phyloP scores from a whole-genome alignment of 108 stramenopile genomes.

The Asterionellopsis glacialis region DNA sequence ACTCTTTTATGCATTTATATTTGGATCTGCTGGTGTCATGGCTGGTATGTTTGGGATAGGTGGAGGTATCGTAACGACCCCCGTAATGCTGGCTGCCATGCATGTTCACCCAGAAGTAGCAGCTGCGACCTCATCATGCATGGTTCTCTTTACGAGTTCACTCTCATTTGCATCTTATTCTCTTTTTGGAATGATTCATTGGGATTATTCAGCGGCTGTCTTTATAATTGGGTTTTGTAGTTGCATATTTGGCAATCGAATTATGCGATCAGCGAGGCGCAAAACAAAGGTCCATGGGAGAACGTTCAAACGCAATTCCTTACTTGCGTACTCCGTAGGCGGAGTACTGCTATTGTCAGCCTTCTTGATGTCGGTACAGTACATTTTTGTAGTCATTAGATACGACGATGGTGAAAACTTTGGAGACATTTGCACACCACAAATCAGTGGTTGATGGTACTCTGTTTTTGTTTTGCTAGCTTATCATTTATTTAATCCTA shows the following conservation, averaged over 20 bases:
- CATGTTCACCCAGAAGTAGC: constrained; percentile 92
- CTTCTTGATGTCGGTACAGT: constrained; percentile 80
- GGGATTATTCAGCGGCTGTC: constrained; percentile 82
- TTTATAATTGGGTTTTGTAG: constrained; percentile 81
- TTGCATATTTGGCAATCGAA: constrained; percentile 78
- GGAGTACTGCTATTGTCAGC: constrained; percentile 85
- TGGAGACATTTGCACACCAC: constrained; percentile 22
- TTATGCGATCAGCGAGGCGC: constrained; percentile 58
- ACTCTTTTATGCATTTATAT: constrained; percentile 85
- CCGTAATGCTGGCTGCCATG: constrained; percentile 89
- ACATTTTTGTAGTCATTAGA: constrained; percentile 23
- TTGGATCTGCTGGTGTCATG: constrained; percentile 86
- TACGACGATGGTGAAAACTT: constrained; percentile 15
- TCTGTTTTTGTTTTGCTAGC: background rate
- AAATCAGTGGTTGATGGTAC: constrained; percentile 24
- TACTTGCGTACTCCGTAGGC: constrained; percentile 92
- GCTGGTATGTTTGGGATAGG: constrained; percentile 92
- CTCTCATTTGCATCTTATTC: constrained; percentile 87
- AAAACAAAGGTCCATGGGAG: constrained; percentile 16
- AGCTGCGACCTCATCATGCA: constrained; percentile 83
- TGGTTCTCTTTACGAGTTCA: constrained; percentile 93
- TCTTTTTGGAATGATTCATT: constrained; percentile 88
- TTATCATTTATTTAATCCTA: background rate
- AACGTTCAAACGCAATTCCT: constrained; percentile 87
- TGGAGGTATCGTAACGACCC: constrained; percentile 92